Evolutionary conservation across 176 grass and related monocot genomes (phyloP), one percentile per base, ranked within the genome.

Genomic region (Phoenix roebelenii): DNA sequence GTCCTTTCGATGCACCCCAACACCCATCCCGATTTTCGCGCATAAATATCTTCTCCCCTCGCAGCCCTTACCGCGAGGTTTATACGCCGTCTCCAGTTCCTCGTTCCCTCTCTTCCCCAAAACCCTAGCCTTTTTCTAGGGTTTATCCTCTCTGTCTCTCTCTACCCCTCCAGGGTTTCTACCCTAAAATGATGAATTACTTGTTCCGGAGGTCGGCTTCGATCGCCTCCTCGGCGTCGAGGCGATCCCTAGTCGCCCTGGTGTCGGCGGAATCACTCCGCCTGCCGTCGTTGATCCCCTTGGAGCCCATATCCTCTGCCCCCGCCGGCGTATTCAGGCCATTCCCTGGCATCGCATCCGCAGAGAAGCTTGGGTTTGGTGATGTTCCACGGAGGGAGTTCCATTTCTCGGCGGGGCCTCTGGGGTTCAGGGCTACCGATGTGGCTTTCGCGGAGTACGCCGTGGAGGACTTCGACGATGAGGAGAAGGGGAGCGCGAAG

Each of bases 141-240:
- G 75, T 66, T 66, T 76, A 75, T 71, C 28, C 51, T 59, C n/a
- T 51, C 7, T 66, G 58, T 1, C 10, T 6, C 10, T 44, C 35
- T 9, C 49, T 50, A 14, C 18, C 20, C 26, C 23, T 71, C 52
- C 0, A 55, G 28, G 7, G 29, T 51, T 14, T 52, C 6, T 5
- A 24, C 10, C 25, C 4, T 15, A 18, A 9, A 69, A 24, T 28
- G 57, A 90, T 97, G 92, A 85, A 76, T 73, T 69, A 60, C 53
- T 72, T 91, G 59, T 54, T 97, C 39, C 87, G 87, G 57, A 77
- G 87, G 57, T 75, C 75, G 16, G 64, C 83, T 52, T 59, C 20
- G 49, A 17, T 69, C 17, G 57, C 73, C 58, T 65, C 79, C 51
- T 85, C 83, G 72, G 80, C 78, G 62, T 75, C 74, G 5, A 53